Conservation (phyloP, 352 stramenopile genomes). For the Phytophthora sp. region DNA sequence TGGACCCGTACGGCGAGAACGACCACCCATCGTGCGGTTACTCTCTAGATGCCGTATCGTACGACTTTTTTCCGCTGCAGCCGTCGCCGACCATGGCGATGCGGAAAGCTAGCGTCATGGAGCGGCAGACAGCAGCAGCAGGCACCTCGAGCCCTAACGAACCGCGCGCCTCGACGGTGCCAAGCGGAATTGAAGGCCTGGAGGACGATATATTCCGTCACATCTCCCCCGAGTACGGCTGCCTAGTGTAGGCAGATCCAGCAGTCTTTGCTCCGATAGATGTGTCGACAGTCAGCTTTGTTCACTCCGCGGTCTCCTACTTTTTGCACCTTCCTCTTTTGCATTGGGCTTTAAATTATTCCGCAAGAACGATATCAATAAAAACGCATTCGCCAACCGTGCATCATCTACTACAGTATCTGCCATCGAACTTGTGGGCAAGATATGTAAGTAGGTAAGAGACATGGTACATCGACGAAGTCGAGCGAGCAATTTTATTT, state of each 20-base stretch:
- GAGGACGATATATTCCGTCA: slow-evolving; percentile 87
- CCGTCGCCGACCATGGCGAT: slow-evolving; percentile 55
- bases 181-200: slow-evolving; percentile 35
- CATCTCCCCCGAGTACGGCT: slow-evolving; percentile 86
- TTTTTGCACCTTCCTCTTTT: slow-evolving; percentile 30
- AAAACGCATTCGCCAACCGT: slow-evolving; percentile 10
- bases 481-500: too few relatives aligned
- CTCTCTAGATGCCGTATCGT: slow-evolving; percentile 55
- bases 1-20: slow-evolving; percentile 58
- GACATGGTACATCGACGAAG: too few relatives aligned
- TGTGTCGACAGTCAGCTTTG: slow-evolving; percentile 29
- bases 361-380: slow-evolving; percentile 31
- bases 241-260: slow-evolving; percentile 56
- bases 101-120: slow-evolving; percentile 30
- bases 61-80: slow-evolving; percentile 60
- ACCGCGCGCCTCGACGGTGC: slow-evolving; percentile 3
- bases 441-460: too few relatives aligned
- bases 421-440: too few relatives aligned
- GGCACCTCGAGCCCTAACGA: slow-evolving; percentile 16
- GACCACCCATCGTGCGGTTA: slow-evolving; percentile 56
- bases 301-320: slow-evolving; percentile 18
- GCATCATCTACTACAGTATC: too few relatives aligned
- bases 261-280: slow-evolving; percentile 22
- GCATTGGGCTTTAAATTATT: slow-evolving; percentile 47
- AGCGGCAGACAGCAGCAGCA: slow-evolving; percentile 10